Percentiles rank a stretch among this genome's conserved stretches.
phyloP scores from a whole-genome alignment of 163 green algal species.

The Chlorella variabilis region DNA sequence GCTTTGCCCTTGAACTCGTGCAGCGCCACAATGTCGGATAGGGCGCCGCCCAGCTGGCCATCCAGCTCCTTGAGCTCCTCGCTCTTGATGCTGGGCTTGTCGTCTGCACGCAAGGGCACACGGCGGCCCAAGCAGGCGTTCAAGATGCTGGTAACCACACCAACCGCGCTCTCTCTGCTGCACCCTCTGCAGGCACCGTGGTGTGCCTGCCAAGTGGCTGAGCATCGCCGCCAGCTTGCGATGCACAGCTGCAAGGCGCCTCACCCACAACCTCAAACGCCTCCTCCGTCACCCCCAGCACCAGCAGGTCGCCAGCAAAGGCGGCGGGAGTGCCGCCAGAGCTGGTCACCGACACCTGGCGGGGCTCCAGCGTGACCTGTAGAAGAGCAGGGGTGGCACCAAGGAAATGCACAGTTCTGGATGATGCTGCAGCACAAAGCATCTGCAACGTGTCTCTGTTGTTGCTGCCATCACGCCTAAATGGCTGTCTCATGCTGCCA shows the following conservation, averaged over 20 bases:
- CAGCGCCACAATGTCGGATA: slow-evolving; percentile 52
- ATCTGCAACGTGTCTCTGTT: neutral
- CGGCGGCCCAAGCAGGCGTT: too few species aligned
- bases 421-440: neutral
- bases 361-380: slow-evolving; percentile 40
- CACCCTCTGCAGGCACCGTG: too few species aligned
- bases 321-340: neutral
- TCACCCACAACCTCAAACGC: slow-evolving; percentile 44
- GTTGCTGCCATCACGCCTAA: neutral
- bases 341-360: neutral
- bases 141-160: too few species aligned
- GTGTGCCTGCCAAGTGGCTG: too few species aligned
- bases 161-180: neutral
- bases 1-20: slow-evolving; percentile 58
- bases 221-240: too few species aligned
- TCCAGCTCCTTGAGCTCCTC: slow-evolving; percentile 51
- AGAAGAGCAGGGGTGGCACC: neutral
- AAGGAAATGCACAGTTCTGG: too few species aligned
- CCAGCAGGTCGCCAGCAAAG: slow-evolving; percentile 58
- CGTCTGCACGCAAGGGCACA: slow-evolving; percentile 6
- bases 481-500: too few species aligned
- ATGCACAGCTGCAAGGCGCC: too few species aligned
- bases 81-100: slow-evolving; percentile 31
- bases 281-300: slow-evolving; percentile 58
- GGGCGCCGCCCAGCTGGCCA: slow-evolving; percentile 26